Evolutionary conservation across 129 eudicot species (phyloP).

Genomic region (Dittrichia graveolens): DNA sequence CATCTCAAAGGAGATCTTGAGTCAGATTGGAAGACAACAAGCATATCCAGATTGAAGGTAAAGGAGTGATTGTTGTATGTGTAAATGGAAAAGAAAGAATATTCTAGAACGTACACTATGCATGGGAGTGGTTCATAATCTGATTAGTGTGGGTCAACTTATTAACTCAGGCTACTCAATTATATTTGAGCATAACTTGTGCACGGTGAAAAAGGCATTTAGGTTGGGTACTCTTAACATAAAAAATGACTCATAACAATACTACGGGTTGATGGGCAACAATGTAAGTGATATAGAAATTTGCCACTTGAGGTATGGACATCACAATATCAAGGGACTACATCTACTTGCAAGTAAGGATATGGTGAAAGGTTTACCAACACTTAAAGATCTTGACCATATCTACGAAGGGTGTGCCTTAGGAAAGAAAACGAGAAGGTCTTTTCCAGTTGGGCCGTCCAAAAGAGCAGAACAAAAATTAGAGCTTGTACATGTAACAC

Average conservation of each 20-base stretch:
- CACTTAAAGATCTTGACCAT: not conserved
- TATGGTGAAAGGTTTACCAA: not conserved
- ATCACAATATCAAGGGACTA: not conserved
- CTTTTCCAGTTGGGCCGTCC: not conserved
- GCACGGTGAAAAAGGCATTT: not conserved
- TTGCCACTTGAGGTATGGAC: not conserved
- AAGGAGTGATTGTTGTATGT: not conserved
- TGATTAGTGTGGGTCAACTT: not conserved
- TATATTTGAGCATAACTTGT: not conserved
- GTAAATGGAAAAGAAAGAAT: not conserved
- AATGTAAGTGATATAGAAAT: too few relatives aligned
- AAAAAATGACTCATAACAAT: not conserved
- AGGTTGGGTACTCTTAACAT: not conserved
- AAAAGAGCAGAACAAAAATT: too few relatives aligned
- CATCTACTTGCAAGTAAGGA: too few relatives aligned
- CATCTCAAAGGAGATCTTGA: not conserved
- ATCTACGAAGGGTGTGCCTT: not conserved
- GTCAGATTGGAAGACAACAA: constrained; percentile 18
- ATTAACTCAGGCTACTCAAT: not conserved
- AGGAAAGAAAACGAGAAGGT: not conserved
- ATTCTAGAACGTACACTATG: not conserved
- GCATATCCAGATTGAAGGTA: constrained; percentile 8
- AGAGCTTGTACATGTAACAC: too few relatives aligned
- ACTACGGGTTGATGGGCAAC: not conserved
- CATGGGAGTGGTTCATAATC: not conserved